Conservation (phyloP, 2,329 filamentous ascomycete species). For the Nannizziopsis arthrosporioides region DNA sequence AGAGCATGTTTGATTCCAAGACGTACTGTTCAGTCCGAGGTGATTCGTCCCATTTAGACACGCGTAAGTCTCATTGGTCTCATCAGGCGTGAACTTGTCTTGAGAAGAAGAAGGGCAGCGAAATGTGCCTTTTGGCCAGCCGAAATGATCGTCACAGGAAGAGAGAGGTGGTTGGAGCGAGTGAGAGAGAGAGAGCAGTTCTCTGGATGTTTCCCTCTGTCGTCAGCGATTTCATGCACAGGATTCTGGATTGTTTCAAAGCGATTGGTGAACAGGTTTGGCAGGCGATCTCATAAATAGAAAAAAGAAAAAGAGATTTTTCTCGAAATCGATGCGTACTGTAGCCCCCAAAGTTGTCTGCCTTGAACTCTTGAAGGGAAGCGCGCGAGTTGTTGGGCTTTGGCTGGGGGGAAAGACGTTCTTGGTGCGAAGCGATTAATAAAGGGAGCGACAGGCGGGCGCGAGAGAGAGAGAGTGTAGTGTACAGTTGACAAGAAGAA, state of each 20-base stretch:
- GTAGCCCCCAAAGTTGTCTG: conserved; percentile 4
- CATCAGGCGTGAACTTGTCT: conserved; percentile 10
- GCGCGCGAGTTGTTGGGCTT: background rate
- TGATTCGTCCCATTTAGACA: conserved; percentile 10
- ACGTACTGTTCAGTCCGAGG: conserved; percentile 8
- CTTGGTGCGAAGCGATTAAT: too few species aligned
- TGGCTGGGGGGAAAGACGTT: too few species aligned
- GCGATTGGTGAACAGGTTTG: too few species aligned
- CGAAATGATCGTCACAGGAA: background rate
- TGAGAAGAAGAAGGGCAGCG: background rate
- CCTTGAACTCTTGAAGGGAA: conserved; percentile 6
- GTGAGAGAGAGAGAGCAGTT: too few species aligned
- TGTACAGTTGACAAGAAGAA: background rate
- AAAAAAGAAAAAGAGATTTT: background rate
- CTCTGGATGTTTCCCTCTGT: background rate
- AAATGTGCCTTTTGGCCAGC: background rate
- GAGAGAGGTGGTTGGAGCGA: background rate
- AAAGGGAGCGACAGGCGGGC: background rate
- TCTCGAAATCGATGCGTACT: background rate
- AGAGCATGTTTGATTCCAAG: background rate
- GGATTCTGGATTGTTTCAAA: background rate
- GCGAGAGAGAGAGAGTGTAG: background rate
- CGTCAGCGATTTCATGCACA: too few species aligned
- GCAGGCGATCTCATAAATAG: too few species aligned
- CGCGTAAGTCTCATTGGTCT: conserved; percentile 10